Conservation (phyloP, 441 rosid species). For the Dalechampia spathulata region DNA sequence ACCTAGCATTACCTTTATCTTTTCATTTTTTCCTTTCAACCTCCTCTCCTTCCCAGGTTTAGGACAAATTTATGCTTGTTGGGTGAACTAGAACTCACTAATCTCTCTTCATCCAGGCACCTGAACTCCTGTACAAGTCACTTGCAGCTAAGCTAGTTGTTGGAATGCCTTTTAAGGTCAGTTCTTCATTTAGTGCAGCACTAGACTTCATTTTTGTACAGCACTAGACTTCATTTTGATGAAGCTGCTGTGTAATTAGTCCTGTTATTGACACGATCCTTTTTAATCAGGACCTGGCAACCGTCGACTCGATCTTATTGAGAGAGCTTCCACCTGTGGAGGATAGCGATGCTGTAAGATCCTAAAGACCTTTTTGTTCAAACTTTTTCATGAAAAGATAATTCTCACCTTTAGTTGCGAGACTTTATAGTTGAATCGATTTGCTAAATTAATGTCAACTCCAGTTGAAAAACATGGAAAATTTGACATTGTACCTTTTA, state of each 20-base stretch:
- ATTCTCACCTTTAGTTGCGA: neutral
- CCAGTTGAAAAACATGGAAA: slow-evolving; percentile 12
- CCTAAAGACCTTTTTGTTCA: slow-evolving; percentile 5
- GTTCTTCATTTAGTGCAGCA: slow-evolving; percentile 11
- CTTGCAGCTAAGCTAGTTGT: slow-evolving; percentile 80
- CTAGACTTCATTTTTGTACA: neutral
- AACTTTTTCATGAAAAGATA: neutral
- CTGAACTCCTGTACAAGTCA: slow-evolving; percentile 82
- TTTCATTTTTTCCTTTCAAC: neutral
- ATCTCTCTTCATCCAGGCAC: slow-evolving; percentile 35
- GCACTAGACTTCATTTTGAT: slow-evolving; percentile 2
- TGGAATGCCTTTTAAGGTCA: slow-evolving; percentile 90
- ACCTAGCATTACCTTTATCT: no score
- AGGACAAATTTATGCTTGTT: neutral
- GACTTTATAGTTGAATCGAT: slow-evolving; percentile 3
- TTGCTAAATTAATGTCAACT: neutral
- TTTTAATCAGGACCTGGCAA: slow-evolving; percentile 62
- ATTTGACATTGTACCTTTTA: slow-evolving; percentile 11
- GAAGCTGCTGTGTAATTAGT: neutral
- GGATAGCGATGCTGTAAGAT: slow-evolving; percentile 73
- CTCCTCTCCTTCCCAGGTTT: neutral
- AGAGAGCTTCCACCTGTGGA: slow-evolving; percentile 82
- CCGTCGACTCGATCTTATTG: slow-evolving; percentile 72
- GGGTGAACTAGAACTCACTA: neutral
- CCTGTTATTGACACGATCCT: slow-evolving; percentile 14